Evolutionary conservation across 2,329 filamentous ascomycete species (phyloP).

Genomic region (Aspergillus sp.): DNA sequence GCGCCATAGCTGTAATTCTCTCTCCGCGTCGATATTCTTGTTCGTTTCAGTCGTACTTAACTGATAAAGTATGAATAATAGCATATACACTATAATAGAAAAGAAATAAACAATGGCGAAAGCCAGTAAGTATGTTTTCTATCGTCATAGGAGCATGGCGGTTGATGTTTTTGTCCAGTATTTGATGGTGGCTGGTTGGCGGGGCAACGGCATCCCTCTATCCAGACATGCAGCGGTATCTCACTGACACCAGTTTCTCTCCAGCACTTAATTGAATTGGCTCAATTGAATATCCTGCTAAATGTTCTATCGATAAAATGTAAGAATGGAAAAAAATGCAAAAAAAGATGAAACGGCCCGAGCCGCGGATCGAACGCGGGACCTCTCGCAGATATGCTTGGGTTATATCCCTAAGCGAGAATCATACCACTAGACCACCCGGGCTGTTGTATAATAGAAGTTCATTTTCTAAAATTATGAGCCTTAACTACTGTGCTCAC

Average conservation of each 20-base stretch:
- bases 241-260: too few relatives aligned
- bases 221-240: too few relatives aligned
- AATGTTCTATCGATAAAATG: not conserved
- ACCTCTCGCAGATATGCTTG: slow-evolving; percentile 13
- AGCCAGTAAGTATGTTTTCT: not conserved
- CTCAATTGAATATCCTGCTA: not conserved
- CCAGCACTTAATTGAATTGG: too few relatives aligned
- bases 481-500: too few relatives aligned
- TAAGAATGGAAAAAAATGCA: not conserved
- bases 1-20: not conserved
- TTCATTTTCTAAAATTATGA: too few relatives aligned
- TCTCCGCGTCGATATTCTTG: too few relatives aligned
- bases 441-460: slow-evolving; percentile 1
- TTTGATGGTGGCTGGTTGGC: not conserved
- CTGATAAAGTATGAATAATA: too few relatives aligned
- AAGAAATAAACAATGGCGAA: not conserved
- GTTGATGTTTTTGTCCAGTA: not conserved
- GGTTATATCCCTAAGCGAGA: slow-evolving; percentile 9
- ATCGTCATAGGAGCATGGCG: not conserved
- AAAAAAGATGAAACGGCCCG: slow-evolving; percentile 4
- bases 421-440: slow-evolving; percentile 15
- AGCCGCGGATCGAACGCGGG: slow-evolving; percentile 14
- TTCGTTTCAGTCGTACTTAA: too few relatives aligned
- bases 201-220: not conserved
- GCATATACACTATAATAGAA: not conserved